Base-by-base conservation (phyloP, 1,284 basidiomycete genomes). In the Ustilago crameri region DNA sequence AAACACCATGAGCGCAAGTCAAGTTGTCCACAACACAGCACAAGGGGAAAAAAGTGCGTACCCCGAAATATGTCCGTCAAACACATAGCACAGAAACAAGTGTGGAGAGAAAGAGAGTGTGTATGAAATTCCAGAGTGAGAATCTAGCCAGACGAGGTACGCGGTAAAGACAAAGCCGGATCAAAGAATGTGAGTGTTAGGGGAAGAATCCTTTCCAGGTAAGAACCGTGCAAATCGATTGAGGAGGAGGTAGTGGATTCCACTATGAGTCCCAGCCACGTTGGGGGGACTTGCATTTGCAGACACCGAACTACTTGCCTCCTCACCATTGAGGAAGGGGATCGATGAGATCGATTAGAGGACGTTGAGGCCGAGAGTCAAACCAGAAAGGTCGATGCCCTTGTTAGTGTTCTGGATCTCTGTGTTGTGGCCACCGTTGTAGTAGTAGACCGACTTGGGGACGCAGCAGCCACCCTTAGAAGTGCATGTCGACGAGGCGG, bases 391-490 rank as follows among this genome's bases (percentile, higher is more conserved):
- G 24, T 74, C 65, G 14, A 68, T 20, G 18, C 65, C 65, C 53
- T 58, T 69, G 70, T 74, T 74, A 38, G 51, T 47, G 65, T 64
- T 68, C 53, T 46, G 43, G 2, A 37, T 42, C 26, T 67, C 22
- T 14, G 46, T 38, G 60, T 73, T 73, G 70, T 73, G 55, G 12
- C 70, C 70, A 32, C 70, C 70, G 50, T 73, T 54, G 68, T 71
- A 71, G 65, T 69, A 58, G 56, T 63, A 67, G n/a, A 54, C 57
- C 32, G 41, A 45, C 57, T 61, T 57, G 57, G 37, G 5, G 15
- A 68, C 65, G 23, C 70, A 73, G 70, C 70, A 73, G 5, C 65
- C 70, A 30, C 49, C 15, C 18, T 45, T 55, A 26, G 52, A 18
- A 3, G 40, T 54, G 65, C 70, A 73, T 7, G 27, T 46, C 12